phyloP scores from a whole-genome alignment of 164 flowering plant species.

The Brasenia schreberi region DNA sequence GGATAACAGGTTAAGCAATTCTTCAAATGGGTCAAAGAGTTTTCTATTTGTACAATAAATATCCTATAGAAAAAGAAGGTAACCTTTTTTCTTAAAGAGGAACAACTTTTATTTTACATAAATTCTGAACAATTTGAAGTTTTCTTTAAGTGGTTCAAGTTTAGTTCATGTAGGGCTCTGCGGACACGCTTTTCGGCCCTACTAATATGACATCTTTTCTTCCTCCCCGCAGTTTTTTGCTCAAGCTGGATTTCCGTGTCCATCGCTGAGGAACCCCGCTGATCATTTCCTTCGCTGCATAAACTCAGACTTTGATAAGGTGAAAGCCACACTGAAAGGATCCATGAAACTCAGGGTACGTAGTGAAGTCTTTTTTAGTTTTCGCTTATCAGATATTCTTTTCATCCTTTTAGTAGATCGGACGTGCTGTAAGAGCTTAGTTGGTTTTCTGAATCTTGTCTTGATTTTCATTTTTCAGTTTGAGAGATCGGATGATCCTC shows the following conservation, averaged over 20 bases:
- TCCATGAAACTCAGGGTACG: slow-evolving; percentile 87
- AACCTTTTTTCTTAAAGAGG: too few species aligned
- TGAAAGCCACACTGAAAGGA: slow-evolving; percentile 81
- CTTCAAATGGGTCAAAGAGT: too few species aligned
- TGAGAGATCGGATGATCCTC: slow-evolving; percentile 64
- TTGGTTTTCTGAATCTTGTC: too few species aligned
- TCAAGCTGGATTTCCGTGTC: slow-evolving; percentile 96
- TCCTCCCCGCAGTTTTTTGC: slow-evolving; percentile 59
- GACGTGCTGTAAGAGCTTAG: too few species aligned
- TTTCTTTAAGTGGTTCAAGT: too few species aligned
- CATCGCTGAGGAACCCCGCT: slow-evolving; percentile 87
- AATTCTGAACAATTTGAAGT: not conserved
- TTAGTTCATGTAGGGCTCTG: not conserved
- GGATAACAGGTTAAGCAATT: too few species aligned
- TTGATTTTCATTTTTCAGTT: slow-evolving; percentile 27
- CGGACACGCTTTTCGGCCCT: too few species aligned
- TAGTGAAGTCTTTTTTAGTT: not conserved
- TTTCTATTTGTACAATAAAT: not conserved
- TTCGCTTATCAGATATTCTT: too few species aligned
- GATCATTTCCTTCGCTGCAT: slow-evolving; percentile 92
- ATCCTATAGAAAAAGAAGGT: too few species aligned
- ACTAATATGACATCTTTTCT: too few species aligned
- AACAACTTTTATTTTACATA: too few species aligned
- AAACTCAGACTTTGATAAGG: slow-evolving; percentile 92
- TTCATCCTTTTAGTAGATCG: too few species aligned